These are phyloP conservation scores for Didymella pinodella DNA, from an alignment of 2,329 filamentous ascomycete species.

Conservation along the genomic window DNA sequence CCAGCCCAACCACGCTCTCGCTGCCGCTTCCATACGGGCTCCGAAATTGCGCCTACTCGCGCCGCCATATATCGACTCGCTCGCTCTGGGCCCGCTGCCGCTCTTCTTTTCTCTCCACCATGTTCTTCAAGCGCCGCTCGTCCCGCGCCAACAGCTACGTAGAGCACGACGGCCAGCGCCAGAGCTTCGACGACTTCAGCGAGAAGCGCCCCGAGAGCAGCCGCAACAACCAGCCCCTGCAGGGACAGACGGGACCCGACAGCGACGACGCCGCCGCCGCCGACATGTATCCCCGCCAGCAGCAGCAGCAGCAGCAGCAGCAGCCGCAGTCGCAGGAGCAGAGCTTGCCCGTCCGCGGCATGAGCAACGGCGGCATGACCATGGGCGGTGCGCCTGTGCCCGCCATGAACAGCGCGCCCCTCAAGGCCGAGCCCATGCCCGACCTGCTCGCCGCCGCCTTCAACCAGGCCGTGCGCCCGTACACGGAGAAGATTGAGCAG, in stretches of 20 bases:
- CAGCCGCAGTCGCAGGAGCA: conserved; percentile 52
- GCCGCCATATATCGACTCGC: conserved; percentile 36
- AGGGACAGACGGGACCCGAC: conserved; percentile 1
- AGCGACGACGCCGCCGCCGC: conserved; percentile 23
- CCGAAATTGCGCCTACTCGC: conserved; percentile 30
- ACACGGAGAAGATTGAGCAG: conserved; percentile 62
- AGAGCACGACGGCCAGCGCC: conserved; percentile 54
- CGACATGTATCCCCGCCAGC: conserved; percentile 57
- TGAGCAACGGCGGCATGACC: conserved; percentile 34
- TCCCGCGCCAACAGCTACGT: conserved; percentile 59
- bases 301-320: conserved; percentile 43
- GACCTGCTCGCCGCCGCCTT: conserved; percentile 62
- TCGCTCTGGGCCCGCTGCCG: conserved; percentile 27
- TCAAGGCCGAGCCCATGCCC: conserved; percentile 55
- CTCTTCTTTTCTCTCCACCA: conserved; percentile 42
- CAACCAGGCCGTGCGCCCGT: conserved; percentile 61
- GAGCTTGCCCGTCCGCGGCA: conserved; percentile 31
- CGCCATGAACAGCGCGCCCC: conserved; percentile 21
- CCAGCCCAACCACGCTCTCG: conserved; percentile 22
- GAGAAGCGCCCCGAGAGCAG: conserved; percentile 52
- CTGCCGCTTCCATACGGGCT: conserved; percentile 4
- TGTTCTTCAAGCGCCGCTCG: conserved; percentile 61
- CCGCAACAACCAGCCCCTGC: conserved; percentile 42
- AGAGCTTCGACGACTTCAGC: conserved; percentile 52
- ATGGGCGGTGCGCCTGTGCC: conserved; percentile 35